Evolutionary conservation across 257 asterid species (phyloP).

Genomic region (Striga asiatica): DNA sequence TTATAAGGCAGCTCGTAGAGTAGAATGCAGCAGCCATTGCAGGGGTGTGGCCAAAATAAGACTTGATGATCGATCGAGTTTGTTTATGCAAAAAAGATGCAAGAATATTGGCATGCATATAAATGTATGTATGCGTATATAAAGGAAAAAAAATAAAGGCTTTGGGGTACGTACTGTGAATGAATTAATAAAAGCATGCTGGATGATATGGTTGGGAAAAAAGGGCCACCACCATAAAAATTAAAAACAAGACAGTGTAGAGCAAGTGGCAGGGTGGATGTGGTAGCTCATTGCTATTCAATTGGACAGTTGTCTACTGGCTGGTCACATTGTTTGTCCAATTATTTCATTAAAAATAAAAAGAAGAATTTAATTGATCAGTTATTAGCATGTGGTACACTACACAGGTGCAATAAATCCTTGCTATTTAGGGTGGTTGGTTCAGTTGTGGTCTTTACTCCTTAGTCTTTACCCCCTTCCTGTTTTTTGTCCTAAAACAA

Average conservation of each 20-base stretch:
- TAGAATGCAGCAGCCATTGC: neutral
- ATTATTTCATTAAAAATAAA: neutral
- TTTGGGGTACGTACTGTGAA: neutral
- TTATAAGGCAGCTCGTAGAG: neutral
- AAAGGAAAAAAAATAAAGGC: neutral
- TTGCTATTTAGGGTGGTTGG: neutral
- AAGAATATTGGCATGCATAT: neutral
- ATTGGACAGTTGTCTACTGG: slow-evolving; percentile 26
- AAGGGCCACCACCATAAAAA: slow-evolving; percentile 10
- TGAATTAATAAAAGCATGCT: slow-evolving; percentile 5
- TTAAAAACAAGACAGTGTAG: slow-evolving; percentile 7
- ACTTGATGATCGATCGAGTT: no score
- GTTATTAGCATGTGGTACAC: neutral
- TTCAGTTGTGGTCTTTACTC: neutral
- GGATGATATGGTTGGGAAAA: slow-evolving; percentile 12
- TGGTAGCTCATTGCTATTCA: slow-evolving; percentile 25
- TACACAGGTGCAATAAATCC: neutral
- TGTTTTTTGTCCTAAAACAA: no score
- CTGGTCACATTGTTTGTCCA: slow-evolving; percentile 15
- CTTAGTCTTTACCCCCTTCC: no score
- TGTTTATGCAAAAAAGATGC: no score
- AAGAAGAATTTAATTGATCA: neutral
- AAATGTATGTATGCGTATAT: neutral
- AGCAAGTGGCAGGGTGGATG: slow-evolving; percentile 22
- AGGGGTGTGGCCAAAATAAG: no score